Conservation (phyloP, 2,329 filamentous ascomycete genomes). For the Pseudogymnoascus verrucosus region DNA sequence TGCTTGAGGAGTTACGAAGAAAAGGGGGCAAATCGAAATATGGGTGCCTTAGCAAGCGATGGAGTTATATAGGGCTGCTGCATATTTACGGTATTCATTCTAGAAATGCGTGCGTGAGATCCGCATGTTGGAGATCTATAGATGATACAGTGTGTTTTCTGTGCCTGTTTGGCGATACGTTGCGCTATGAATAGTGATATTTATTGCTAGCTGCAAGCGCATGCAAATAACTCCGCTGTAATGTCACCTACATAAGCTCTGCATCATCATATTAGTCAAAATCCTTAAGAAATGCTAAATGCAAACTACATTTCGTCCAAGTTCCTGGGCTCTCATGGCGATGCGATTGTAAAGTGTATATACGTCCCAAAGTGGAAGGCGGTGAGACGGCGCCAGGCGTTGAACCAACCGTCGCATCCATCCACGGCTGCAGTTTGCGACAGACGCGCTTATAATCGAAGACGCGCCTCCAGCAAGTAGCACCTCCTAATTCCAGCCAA, state of each 20-base stretch:
- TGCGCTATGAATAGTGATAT: neutral
- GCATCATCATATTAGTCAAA: neutral
- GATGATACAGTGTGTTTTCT: neutral
- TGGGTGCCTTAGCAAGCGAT: constrained; percentile 1
- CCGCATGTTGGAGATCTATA: neutral
- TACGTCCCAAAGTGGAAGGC: neutral
- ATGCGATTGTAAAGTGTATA: neutral
- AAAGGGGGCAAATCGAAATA: neutral
- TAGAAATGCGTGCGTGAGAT: neutral
- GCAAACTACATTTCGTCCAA: neutral
- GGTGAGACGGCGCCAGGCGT: neutral
- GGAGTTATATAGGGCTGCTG: constrained; percentile 2
- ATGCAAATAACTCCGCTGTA: neutral
- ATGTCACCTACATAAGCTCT: neutral
- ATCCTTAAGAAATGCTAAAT: neutral
- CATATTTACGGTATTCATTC: constrained; percentile 5
- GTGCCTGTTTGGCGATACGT: neutral
- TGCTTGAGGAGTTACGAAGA: constrained; percentile 3
- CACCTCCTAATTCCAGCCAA: neutral
- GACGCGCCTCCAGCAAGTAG: constrained; percentile 1
- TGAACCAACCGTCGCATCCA: constrained; percentile 3
- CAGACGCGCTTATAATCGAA: constrained; percentile 8
- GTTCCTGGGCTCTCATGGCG: neutral
- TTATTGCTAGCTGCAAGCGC: neutral
- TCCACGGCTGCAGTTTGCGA: constrained; percentile 1